A percentile compares a stretch with the other conserved stretches of the same genome.
These are phyloP conservation scores for Viridothelium virens DNA, from an alignment of 495 filamentous ascomycete species.

Conservation along the genomic window DNA sequence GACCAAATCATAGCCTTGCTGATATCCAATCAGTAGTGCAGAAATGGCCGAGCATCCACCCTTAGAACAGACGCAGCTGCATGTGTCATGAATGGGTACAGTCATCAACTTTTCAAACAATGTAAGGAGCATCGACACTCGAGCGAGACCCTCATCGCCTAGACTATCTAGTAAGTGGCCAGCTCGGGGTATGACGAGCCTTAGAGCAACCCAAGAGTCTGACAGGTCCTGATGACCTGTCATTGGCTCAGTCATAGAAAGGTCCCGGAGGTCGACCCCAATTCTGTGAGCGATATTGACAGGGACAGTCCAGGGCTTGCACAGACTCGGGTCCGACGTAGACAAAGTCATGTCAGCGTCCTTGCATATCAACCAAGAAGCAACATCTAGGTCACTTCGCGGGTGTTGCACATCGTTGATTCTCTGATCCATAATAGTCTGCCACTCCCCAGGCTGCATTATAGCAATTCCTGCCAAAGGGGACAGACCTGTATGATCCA, in stretches of 20 bases:
- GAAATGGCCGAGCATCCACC: background rate
- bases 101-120: background rate
- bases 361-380: background rate
- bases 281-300: background rate
- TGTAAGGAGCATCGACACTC: background rate
- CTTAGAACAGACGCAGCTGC: background rate
- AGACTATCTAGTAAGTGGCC: background rate
- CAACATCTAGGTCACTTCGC: constrained; percentile 1
- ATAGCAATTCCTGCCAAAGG: constrained; percentile 5
- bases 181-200: background rate
- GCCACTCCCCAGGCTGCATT: background rate
- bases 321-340: background rate
- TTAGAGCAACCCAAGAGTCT: background rate
- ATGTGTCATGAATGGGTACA: background rate
- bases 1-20: background rate
- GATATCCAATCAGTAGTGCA: constrained; percentile 6
- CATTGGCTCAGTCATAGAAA: background rate
- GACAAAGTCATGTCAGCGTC: background rate
- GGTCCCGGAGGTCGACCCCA: background rate
- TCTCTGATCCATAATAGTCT: background rate
- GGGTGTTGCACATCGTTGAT: background rate
- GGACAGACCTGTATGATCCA: background rate
- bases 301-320: background rate
- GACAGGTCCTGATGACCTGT: background rate
- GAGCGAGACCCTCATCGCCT: background rate